These are phyloP conservation scores for Setomelanomma holmii DNA, from an alignment of 2,329 filamentous ascomycete genomes.

Conservation along the genomic window DNA sequence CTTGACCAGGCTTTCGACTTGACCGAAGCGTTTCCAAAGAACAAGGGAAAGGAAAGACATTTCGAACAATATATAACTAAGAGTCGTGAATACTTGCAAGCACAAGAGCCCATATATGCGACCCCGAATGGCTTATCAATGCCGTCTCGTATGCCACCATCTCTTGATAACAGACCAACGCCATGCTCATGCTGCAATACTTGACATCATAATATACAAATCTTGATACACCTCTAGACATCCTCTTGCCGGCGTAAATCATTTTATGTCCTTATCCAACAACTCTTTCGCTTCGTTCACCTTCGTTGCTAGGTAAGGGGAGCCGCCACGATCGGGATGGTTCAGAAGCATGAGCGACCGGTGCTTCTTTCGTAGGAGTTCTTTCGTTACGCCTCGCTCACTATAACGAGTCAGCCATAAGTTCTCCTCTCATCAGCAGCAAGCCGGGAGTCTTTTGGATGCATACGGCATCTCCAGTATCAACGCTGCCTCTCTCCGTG, in stretches of 20 bases:
- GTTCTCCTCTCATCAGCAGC: no score
- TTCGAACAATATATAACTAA: not conserved
- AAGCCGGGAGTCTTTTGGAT: not conserved
- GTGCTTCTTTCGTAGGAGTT: constrained; percentile 94
- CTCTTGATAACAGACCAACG: not conserved
- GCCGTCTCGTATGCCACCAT: not conserved
- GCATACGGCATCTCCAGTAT: constrained; percentile 88
- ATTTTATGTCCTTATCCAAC: constrained; percentile 72
- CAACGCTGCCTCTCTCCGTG: constrained; percentile 83
- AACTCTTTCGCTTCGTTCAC: constrained; percentile 99
- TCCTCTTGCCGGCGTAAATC: constrained; percentile 1
- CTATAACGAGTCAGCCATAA: constrained; percentile 55
- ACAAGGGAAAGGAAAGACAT: not conserved
- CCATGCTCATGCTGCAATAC: constrained; percentile 4
- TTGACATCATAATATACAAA: constrained; percentile 24
- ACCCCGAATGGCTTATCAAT: not conserved
- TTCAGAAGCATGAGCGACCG: constrained; percentile 96
- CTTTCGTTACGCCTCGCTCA: constrained; percentile 86
- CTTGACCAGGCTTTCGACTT: no score
- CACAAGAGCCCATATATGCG: not conserved
- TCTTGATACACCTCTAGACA: constrained; percentile 21
- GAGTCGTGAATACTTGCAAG: not conserved
- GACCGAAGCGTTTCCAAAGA: not conserved
- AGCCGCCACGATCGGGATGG: constrained; percentile 96
- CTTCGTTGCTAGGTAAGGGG: constrained; percentile 95